A percentile compares a stretch with the other conserved stretches of the same genome.
Conservation (phyloP, 2,329 filamentous ascomycete genomes). For the Trichophyton equinum region DNA sequence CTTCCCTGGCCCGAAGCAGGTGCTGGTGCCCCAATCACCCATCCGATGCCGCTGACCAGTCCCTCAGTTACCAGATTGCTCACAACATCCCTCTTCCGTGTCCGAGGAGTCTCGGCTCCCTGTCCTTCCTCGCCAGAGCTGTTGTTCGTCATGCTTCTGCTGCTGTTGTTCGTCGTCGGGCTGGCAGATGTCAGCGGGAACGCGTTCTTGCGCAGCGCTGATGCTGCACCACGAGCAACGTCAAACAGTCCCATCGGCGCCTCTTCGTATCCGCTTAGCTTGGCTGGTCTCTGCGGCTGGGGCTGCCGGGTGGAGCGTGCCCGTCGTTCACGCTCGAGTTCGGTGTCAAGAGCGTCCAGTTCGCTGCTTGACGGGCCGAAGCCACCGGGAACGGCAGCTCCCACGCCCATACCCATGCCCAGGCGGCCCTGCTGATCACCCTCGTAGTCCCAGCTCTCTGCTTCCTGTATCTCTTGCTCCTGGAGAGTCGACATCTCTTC, state of each 20-base stretch:
- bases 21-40: slow-evolving; percentile 47
- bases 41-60: slow-evolving; percentile 50
- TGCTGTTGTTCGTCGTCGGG: slow-evolving; percentile 12
- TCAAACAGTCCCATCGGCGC: slow-evolving; percentile 42
- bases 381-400: slow-evolving; percentile 30
- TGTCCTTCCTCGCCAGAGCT: slow-evolving; percentile 11
- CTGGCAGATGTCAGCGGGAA: slow-evolving; percentile 28
- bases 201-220: slow-evolving; percentile 37
- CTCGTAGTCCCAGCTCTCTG: slow-evolving; percentile 45
- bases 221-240: slow-evolving; percentile 38
- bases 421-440: slow-evolving; percentile 30
- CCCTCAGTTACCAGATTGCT: slow-evolving; percentile 52
- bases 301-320: slow-evolving; percentile 14
- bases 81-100: slow-evolving; percentile 43
- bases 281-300: slow-evolving; percentile 9
- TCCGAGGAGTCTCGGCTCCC: slow-evolving; percentile 21
- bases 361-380: slow-evolving; percentile 34
- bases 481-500: slow-evolving; percentile 45
- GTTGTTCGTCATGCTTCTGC: slow-evolving; percentile 9
- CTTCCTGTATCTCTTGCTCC: slow-evolving; percentile 43
- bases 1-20: slow-evolving; percentile 11
- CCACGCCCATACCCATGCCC: background rate
- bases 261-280: slow-evolving; percentile 25
- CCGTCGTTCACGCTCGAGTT: slow-evolving; percentile 28
- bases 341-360: slow-evolving; percentile 34